Percentiles rank a stretch among this genome's conserved stretches.
Conservation (phyloP, 108 stramenopile genomes). For the Seminavis robusta region DNA sequence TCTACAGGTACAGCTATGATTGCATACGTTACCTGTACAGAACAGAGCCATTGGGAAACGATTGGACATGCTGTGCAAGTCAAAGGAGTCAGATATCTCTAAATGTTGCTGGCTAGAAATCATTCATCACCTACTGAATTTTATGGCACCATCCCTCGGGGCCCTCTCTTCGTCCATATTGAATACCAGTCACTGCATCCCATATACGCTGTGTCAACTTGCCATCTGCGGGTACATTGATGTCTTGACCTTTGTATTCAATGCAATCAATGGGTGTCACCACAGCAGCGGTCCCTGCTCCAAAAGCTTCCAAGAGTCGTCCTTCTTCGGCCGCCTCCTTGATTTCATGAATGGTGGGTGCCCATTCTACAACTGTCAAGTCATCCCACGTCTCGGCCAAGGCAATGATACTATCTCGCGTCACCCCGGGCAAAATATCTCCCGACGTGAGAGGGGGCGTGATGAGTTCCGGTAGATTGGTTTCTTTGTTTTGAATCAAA, state of each 20-base stretch:
- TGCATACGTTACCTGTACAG: too few species aligned
- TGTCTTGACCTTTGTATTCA: constrained; percentile 78
- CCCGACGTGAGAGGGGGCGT: constrained; percentile 89
- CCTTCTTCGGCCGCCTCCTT: constrained; percentile 65
- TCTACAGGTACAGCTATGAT: too few species aligned
- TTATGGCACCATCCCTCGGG: constrained; percentile 43
- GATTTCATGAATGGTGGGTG: constrained; percentile 83
- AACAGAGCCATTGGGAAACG: too few species aligned
- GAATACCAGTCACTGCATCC: constrained; percentile 85
- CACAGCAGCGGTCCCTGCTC: constrained; percentile 96
- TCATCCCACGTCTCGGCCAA: constrained; percentile 70
- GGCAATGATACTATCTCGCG: constrained; percentile 81
- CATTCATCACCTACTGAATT: too few species aligned
- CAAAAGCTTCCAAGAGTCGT: constrained; percentile 91
- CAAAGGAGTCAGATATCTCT: too few species aligned
- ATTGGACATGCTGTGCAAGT: too few species aligned
- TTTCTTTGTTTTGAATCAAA: constrained; percentile 58
- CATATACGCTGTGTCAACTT: constrained; percentile 79
- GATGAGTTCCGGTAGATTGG: constrained; percentile 67
- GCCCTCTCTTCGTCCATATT: constrained; percentile 80
- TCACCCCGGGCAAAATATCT: constrained; percentile 95
- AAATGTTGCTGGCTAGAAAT: too few species aligned
- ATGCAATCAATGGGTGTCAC: constrained; percentile 86
- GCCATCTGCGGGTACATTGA: constrained; percentile 77
- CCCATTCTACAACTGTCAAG: constrained; percentile 71